Conservation (phyloP, 1,139 yeast genomes). For the Sugiyamaella grinbergsii region DNA sequence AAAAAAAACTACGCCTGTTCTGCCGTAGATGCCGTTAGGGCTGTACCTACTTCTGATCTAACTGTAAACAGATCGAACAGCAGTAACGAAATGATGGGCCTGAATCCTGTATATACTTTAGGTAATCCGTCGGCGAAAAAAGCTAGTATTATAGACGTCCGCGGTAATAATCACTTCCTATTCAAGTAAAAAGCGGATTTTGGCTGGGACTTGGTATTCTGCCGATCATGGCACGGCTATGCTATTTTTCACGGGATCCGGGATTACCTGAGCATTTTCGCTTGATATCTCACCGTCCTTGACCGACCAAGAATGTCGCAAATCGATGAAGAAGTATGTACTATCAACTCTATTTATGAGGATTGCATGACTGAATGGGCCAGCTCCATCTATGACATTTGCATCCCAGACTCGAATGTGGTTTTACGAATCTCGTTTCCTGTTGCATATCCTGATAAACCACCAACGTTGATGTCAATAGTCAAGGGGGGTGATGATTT, state of each 20-base stretch:
- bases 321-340: slow-evolving; percentile 73
- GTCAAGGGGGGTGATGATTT: slow-evolving; percentile 36
- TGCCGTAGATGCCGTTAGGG: no score
- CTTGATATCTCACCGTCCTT: background rate
- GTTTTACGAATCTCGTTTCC: slow-evolving; percentile 71
- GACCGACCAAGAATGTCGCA: slow-evolving; percentile 41
- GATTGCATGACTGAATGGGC: slow-evolving; percentile 51
- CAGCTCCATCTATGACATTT: slow-evolving; percentile 51
- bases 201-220: no score
- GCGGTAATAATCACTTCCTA: background rate
- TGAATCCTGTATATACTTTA: background rate
- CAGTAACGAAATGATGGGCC: no score
- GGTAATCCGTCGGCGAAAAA: no score
- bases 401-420: slow-evolving; percentile 64
- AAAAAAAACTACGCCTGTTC: no score
- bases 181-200: background rate
- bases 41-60: no score
- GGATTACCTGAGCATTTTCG: no score
- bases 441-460: slow-evolving; percentile 63
- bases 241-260: no score
- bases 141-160: background rate
- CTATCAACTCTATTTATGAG: slow-evolving; percentile 90
- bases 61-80: no score
- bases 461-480: slow-evolving; percentile 48
- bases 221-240: no score